Evolutionary conservation across 371 early-diverging fungal species (phyloP).

Genomic region (Fennellomyces sp.): DNA sequence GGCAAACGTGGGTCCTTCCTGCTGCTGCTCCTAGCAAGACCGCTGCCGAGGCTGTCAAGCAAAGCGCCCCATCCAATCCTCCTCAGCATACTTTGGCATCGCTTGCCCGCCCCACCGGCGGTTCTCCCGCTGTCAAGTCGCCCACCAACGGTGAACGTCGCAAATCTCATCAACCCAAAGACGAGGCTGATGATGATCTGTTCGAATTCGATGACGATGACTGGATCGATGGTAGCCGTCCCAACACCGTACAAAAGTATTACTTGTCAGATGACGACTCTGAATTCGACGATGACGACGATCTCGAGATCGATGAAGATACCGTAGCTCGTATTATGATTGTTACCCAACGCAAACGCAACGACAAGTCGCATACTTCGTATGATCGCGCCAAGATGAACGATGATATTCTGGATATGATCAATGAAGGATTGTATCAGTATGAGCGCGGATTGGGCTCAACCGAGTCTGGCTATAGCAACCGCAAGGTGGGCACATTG

Average conservation of each 20-base stretch:
- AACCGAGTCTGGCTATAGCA: slow-evolving; percentile 21
- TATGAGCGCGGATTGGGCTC: slow-evolving; percentile 80
- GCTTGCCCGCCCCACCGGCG: slow-evolving; percentile 37
- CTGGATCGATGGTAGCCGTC: slow-evolving; percentile 57
- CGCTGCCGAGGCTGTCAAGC: slow-evolving; percentile 26
- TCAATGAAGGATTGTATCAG: slow-evolving; percentile 92
- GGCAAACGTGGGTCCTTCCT: slow-evolving; percentile 77
- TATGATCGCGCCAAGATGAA: slow-evolving; percentile 85
- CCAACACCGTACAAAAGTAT: slow-evolving; percentile 66
- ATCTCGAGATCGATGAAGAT: slow-evolving; percentile 84
- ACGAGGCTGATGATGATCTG: slow-evolving; percentile 72
- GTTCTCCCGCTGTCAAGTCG: slow-evolving; percentile 22
- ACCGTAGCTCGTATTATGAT: slow-evolving; percentile 86
- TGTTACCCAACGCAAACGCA: slow-evolving; percentile 83
- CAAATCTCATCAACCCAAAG: slow-evolving; percentile 24
- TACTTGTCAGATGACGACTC: slow-evolving; percentile 66
- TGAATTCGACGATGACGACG: slow-evolving; percentile 71
- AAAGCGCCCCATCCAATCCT: slow-evolving; percentile 18
- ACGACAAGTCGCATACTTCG: slow-evolving; percentile 69
- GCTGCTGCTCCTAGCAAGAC: slow-evolving; percentile 6
- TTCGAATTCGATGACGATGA: slow-evolving; percentile 78
- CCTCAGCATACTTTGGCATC: slow-evolving; percentile 41
- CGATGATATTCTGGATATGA: slow-evolving; percentile 89
- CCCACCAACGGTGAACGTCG: slow-evolving; percentile 22
- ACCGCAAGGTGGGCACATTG: slow-evolving; percentile 68